phyloP scores from a whole-genome alignment of 805 yeast genomes.

The Barnettozyma sucrosica region DNA sequence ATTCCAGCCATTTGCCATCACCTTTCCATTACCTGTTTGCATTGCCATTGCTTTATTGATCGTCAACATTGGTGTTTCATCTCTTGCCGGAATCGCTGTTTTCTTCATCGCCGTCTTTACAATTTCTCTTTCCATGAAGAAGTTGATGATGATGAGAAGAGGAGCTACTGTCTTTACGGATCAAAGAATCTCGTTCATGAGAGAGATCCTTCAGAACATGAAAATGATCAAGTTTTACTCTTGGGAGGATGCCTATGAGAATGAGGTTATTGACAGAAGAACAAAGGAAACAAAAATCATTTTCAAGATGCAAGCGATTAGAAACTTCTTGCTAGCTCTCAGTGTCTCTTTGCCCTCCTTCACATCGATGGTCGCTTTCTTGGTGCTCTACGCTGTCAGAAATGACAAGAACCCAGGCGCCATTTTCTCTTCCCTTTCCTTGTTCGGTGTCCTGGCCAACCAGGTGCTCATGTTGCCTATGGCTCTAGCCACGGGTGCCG shows the following conservation, averaged over 20 bases:
- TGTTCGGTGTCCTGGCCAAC: conserved; percentile 55
- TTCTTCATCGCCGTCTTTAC: conserved; percentile 41
- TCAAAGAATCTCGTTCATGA: conserved; percentile 51
- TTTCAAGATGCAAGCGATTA: conserved; percentile 51
- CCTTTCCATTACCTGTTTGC: conserved; percentile 56
- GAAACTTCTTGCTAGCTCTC: conserved; percentile 47
- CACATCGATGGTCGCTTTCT: conserved; percentile 50
- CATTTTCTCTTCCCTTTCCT: conserved; percentile 63
- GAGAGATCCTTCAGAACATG: conserved; percentile 56
- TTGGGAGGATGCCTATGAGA: conserved; percentile 75
- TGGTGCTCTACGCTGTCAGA: conserved; percentile 34
- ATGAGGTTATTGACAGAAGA: conserved; percentile 48
- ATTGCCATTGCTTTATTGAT: conserved; percentile 58
- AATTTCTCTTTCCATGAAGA: conserved; percentile 40
- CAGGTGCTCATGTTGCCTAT: conserved; percentile 67
- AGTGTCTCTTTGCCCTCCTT: conserved; percentile 45
- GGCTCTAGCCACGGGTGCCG: conserved; percentile 62
- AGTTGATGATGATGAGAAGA: conserved; percentile 46
- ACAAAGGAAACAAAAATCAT: conserved; percentile 51
- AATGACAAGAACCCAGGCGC: conserved; percentile 47
- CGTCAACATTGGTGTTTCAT: conserved; percentile 61
- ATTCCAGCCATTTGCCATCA: conserved; percentile 50
- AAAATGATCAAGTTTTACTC: conserved; percentile 76
- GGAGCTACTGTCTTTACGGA: conserved; percentile 59
- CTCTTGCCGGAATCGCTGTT: conserved; percentile 60